Base-by-base conservation (phyloP, 805 yeast genomes). In the Blastobotrys americana region DNA sequence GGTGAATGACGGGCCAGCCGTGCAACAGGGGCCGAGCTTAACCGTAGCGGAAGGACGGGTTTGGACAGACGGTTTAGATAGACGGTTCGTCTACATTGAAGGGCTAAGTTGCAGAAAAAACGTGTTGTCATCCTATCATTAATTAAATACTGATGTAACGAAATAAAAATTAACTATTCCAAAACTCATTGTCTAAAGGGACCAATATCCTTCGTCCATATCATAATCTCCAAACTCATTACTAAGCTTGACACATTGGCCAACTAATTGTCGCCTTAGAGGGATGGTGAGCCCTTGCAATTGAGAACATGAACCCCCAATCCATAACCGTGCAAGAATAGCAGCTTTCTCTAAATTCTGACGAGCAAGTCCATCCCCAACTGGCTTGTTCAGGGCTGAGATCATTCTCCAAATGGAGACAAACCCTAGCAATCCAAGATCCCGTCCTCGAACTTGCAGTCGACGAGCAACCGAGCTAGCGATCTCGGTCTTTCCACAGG, bases 271-370 rank as follows among this genome's bases (percentile, higher is more conserved):
- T 25, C 65, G 45, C 23, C 67, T 54, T 21, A 53, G 38, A 6
- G 50, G 51, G 20, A 59, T 46, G 8, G 53, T 27, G 21, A 63
- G 34, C 5, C 62, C 63, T 21, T 47, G 54, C 2, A 41, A 42
- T 19, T 57, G 64, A 16, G 61, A 64, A 22, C 51, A 51, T 19
- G 59, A 63, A 20, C 63, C 54, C 25, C 67, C 68, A 28, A 64
- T 52, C 66, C 67, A 63, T 22, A 61, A 47, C 16, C 67, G 57
- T 8, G 55, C 55, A 8, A 46, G 39, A 2, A 53, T 54, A 10
- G 59, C 52, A 38, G 51, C 44, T 31, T 42, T 37, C 47, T 60
- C 64, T 38, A 59, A 27, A n/a, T 20, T 16, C 34, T 27, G 17
- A 8, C 15, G 35, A 20, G 37, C 20, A 17, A 15, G 18, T 3